These are phyloP conservation scores for Calonectria henricotiae DNA, from an alignment of 2,329 filamentous ascomycete genomes.

Conservation along the genomic window DNA sequence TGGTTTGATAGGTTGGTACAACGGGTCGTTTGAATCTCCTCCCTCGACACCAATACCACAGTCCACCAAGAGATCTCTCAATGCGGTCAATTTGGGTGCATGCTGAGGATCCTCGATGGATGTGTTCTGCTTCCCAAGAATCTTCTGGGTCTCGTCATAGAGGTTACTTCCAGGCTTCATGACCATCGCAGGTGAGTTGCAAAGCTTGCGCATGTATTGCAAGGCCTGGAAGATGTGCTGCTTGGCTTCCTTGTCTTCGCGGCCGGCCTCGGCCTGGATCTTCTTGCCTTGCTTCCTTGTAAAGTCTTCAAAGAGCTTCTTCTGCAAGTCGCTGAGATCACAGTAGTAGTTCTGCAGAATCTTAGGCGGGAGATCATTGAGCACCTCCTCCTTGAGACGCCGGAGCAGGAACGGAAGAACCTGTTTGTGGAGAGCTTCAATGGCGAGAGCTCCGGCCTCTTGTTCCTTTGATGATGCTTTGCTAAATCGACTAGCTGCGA, in stretches of 20 bases:
- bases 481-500: constrained; percentile 93
- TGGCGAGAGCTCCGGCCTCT: constrained; percentile 94
- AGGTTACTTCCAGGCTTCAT: constrained; percentile 95
- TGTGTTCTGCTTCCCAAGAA: constrained; percentile 84
- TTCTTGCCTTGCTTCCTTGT: constrained; percentile 93
- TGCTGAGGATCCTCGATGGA: constrained; percentile 88
- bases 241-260: constrained; percentile 92
- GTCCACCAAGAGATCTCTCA: constrained; percentile 96
- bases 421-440: constrained; percentile 98
- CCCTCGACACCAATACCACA: constrained; percentile 92
- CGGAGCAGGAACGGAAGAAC: constrained; percentile 96
- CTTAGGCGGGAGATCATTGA: constrained; percentile 97
- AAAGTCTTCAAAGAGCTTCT: constrained; percentile 97
- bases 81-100: constrained; percentile 91
- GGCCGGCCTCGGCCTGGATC: constrained; percentile 86
- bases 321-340: constrained; percentile 94
- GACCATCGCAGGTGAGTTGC: constrained; percentile 96
- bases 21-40: constrained; percentile 71
- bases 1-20: constrained; percentile 90
- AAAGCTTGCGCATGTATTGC: constrained; percentile 99
- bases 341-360: constrained; percentile 99
- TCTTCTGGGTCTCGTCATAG: constrained; percentile 89
- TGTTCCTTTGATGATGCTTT: constrained; percentile 99
- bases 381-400: constrained; percentile 96
- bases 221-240: constrained; percentile 99